phyloP scores from a whole-genome alignment of 257 asterid genomes.

The Solanum paucissectum region DNA sequence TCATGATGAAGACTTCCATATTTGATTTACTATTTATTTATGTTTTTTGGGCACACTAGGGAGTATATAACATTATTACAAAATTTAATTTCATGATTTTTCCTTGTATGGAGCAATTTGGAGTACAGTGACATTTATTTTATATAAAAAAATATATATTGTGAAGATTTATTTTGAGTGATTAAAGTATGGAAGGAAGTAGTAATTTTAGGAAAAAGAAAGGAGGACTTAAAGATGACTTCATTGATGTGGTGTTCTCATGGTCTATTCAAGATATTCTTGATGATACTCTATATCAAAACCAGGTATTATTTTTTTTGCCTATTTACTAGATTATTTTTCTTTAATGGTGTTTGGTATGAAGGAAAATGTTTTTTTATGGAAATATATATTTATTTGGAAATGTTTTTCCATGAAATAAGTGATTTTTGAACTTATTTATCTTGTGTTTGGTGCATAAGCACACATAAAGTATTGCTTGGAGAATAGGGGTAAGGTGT shows the following conservation, averaged over 20 bases:
- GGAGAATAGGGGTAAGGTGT: no score
- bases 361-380: neutral
- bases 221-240: neutral
- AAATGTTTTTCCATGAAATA: neutral
- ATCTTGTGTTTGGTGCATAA: no score
- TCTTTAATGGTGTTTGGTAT: neutral
- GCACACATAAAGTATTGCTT: no score
- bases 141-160: neutral
- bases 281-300: conserved; percentile 20
- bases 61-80: neutral
- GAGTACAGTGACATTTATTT: neutral
- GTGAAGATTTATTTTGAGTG: neutral
- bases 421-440: neutral
- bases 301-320: conserved; percentile 18
- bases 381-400: neutral
- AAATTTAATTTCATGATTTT: neutral
- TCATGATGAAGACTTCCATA: neutral
- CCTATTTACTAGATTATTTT: neutral
- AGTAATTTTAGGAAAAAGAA: neutral
- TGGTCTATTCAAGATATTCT: conserved; percentile 32
- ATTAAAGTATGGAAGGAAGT: neutral
- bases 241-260: conserved; percentile 23
- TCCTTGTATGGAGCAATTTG: neutral
- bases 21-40: neutral
- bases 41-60: neutral